Base-by-base conservation (phyloP, 1,284 basidiomycete genomes). In the Leccinum subfulvum region DNA sequence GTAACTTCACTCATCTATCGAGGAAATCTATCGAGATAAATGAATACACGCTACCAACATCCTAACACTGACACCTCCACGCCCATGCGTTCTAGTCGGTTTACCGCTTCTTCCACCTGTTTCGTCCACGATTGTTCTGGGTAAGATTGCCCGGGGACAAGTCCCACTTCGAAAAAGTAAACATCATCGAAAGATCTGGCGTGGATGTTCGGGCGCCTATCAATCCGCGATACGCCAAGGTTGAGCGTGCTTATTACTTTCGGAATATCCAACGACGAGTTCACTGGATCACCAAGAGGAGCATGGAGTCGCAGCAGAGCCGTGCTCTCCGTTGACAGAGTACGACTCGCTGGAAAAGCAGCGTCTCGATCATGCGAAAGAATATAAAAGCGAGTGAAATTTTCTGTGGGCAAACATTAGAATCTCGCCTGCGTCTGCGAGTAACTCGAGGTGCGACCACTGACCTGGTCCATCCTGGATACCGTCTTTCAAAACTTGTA, bases 361-460 rank as follows among this genome's bases (percentile, higher is more conserved):
- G 64, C 66, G n/a, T 77, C 68, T 44, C 64, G 66, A 9, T 76
- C 75, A 26, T 74, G 72, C 3, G 81, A 74, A 62, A 89, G 62
- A 56, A 88, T 73, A 66, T 82, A 87, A 73, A 90, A 90, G 18
- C 86, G 83, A 5, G 88, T 90, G 58, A 77, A 82, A 65, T 90
- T 90, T 9, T 73, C 89, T 89, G 68, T 51, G 6, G 60, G 61
- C 60, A 14, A 14, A 18, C 1, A 16, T 57, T 64, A 18, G 52
- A 54, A 16, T 28, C 26, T 23, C 3, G 14, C 8, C 18, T 39
- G 1, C 56, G 28, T 28, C 13, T 16, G 11, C 16, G 11, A 26
- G 23, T 26, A 26, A 26, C 23, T 39, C 37, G 54, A 61, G 14
- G 41, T 49, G 13, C 2, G 53, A 23, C 51, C 28, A 53, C 41